Base-by-base conservation (phyloP, 2,329 filamentous ascomycete species). In the Pseudocercospora musae region DNA sequence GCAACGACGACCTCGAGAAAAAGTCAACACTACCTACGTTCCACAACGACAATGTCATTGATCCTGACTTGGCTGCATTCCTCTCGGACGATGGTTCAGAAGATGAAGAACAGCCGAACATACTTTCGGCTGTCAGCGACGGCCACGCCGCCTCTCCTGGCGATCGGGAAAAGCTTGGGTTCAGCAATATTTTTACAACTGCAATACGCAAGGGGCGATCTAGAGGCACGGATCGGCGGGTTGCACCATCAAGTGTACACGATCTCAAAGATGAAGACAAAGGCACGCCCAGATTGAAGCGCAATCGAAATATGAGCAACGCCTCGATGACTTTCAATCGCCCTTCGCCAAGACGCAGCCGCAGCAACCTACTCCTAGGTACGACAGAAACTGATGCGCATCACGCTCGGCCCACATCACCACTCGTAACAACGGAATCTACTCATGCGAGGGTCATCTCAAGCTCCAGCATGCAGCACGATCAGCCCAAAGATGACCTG, bases 1-100 rank as follows among this genome's bases (percentile, higher is more conserved):
- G 89, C 62, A 83, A 87, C 10, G 80, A 83, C 18, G 87, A 96
- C 57, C 89, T 92, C 53, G 79, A 82, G 3, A 86, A 84, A 66
- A 89, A 87, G 66, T 48, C 86, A 7, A 86, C 87, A 46, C 83
- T 96, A 37, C 89, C 93, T 15, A 92, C 92, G n/a, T 98, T 99
- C 70, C 95, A 99, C 74, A 92, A 95, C 72, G 95, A 99, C 79
- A 98, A 95, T 73, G 96, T 99, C 69, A 98, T 99, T 69, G 95
- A 99, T 73, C 95, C 95, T 1, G 95, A 99, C 72, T 81, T 99
- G 58, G 94, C 93, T 4, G 90, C 92, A 33, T 99, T 96, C 77
- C 90, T 99, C 82, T 99, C 95, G 6, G 95, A 99, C 74, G 88
- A 91, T 69, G 92, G 91, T 53, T 96, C 93, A 1, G 74, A 75